Evolutionary conservation across 768 basidiomycete species (phyloP), one percentile per base, ranked within the genome.

Genomic region (Tricholoma matsutake): DNA sequence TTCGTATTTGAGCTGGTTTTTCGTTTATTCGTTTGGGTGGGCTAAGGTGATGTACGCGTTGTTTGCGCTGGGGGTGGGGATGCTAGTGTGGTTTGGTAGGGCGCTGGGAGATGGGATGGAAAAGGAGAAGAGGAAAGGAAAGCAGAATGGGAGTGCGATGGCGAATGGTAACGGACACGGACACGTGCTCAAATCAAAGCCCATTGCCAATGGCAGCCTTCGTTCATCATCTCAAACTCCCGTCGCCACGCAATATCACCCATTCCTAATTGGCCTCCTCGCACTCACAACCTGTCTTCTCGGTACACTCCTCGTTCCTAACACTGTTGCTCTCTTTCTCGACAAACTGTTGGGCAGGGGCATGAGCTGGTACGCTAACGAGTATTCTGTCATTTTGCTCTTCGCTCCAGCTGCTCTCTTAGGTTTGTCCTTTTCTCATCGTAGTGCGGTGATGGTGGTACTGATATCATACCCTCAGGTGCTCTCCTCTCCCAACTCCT

Each of bases 361-460:
- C 0, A 83, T 96, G 84, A 91, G 90, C 67, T 98, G 95, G 95
- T 97, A 92, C 73, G 78, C 83, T 14, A 82, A 79, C 43, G 91
- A 92, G 62, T 81, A 86, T 64, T 80, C 84, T 10, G 80, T 83
- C 1, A 63, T 96, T 8, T 68, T 81, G 20, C 73, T 97, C 20
- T 98, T 92, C 68, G 90, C 81, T 2, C 91, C 92, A 13, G 81
- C 91, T 2, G 85, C 86, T 0, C 68, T 93, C 13, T 75, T 90
- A 13, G 93, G 93, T 89, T 64, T 32, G 83, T 74, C 41, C 56
- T 41, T 22, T 37, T 20, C 32, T 32, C 25, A 39, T 3, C 25
- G 43, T 34, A 29, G 13, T 55, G 18, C 31, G 0, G 56, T 37
- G 32, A n/a, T 16, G 25, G 18, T 14, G 34, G 29, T 28, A 34